A percentile compares a stretch with the other conserved stretches of the same genome.
Evolutionary conservation across 2,329 filamentous ascomycete species (phyloP).

Genomic region (Xylariaceae sp.): DNA sequence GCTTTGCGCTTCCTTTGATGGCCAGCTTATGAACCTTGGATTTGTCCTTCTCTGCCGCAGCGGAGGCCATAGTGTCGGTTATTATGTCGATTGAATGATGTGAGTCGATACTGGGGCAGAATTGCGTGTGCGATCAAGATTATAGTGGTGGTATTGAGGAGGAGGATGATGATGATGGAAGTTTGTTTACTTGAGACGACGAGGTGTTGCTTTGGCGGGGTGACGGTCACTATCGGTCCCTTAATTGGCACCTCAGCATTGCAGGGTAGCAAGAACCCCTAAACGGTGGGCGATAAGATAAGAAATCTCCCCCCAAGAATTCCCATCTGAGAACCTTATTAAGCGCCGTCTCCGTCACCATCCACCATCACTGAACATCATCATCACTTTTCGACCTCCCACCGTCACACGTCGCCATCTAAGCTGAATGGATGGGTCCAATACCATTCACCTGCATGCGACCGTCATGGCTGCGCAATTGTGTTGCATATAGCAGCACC

Average conservation of each 20-base stretch:
- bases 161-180: neutral
- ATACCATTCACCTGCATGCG: slow-evolving; percentile 27
- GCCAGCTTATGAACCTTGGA: slow-evolving; percentile 94
- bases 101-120: too few relatives aligned
- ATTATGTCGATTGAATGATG: neutral
- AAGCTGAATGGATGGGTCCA: slow-evolving; percentile 33
- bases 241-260: neutral
- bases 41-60: slow-evolving; percentile 55
- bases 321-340: neutral
- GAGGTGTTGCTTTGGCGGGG: neutral
- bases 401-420: too few relatives aligned
- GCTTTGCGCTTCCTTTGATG: slow-evolving; percentile 76
- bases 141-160: too few relatives aligned
- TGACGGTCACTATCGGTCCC: neutral
- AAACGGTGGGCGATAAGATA: slow-evolving; percentile 1
- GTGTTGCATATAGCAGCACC: neutral
- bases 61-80: slow-evolving; percentile 23
- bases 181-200: slow-evolving; percentile 27
- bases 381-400: neutral
- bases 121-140: too few relatives aligned
- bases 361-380: too few relatives aligned
- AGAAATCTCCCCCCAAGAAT: neutral
- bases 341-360: too few relatives aligned
- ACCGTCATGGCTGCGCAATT: slow-evolving; percentile 18
- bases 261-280: neutral